Evolutionary conservation across 139 green algal species (phyloP).

Genomic region (Tetradesmus lagerheimii): DNA sequence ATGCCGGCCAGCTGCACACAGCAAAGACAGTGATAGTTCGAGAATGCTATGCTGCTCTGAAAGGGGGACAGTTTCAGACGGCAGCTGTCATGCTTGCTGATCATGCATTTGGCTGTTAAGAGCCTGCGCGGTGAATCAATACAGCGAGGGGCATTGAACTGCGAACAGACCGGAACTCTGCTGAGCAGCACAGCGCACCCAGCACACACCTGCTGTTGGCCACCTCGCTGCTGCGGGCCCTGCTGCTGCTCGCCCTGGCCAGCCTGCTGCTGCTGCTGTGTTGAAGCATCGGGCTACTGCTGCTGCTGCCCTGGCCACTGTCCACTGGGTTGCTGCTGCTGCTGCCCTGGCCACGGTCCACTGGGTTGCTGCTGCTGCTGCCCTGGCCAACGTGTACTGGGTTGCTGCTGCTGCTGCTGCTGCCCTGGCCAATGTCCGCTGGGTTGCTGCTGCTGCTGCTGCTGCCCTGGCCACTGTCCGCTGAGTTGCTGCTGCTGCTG

Average conservation of each 20-base stretch:
- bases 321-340: neutral
- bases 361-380: neutral
- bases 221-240: neutral
- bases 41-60: no score
- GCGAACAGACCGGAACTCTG: no score
- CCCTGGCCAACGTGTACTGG: neutral
- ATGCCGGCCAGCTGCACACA: neutral
- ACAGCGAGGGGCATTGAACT: no score
- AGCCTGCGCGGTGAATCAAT: no score
- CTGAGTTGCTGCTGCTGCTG: neutral
- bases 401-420: slow-evolving; percentile 34
- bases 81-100: no score
- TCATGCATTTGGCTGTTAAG: no score
- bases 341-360: neutral
- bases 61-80: no score
- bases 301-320: neutral
- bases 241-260: neutral
- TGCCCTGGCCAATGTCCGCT: neutral
- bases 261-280: slow-evolving; percentile 1
- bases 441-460: neutral
- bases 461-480: neutral
- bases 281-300: neutral
- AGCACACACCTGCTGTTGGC: neutral
- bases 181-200: neutral
- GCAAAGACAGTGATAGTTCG: neutral